Percentiles rank a stretch among this genome's conserved stretches.
Evolutionary conservation across 805 yeast genomes (phyloP).

Genomic region (Saturnispora saitoi): DNA sequence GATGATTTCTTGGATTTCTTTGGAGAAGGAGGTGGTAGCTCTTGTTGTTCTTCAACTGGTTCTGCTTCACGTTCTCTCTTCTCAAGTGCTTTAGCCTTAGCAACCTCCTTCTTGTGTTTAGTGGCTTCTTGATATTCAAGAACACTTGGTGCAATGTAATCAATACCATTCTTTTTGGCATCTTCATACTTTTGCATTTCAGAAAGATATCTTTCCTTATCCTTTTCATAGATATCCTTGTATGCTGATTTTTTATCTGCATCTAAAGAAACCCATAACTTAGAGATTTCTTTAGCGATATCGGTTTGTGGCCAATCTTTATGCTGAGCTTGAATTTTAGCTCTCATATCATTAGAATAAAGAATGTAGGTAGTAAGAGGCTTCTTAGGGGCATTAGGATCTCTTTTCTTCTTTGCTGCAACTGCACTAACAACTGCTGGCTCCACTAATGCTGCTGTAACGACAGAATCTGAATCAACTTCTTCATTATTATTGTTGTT

Average conservation of each 20-base stretch:
- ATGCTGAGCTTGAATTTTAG: slow-evolving; percentile 61
- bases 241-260: slow-evolving; percentile 66
- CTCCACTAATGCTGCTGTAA: slow-evolving; percentile 7
- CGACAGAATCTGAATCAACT: not conserved
- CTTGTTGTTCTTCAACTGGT: not conserved
- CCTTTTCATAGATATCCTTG: slow-evolving; percentile 50
- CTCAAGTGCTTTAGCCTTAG: slow-evolving; percentile 3
- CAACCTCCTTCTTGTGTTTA: slow-evolving; percentile 5
- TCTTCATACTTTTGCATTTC: slow-evolving; percentile 25
- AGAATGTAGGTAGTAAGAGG: slow-evolving; percentile 84
- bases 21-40: not conserved
- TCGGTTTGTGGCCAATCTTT: slow-evolving; percentile 67
- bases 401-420: slow-evolving; percentile 35
- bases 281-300: slow-evolving; percentile 69
- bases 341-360: slow-evolving; percentile 67
- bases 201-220: slow-evolving; percentile 30
- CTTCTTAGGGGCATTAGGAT: slow-evolving; percentile 93
- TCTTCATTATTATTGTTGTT: not conserved
- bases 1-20: slow-evolving; percentile 1
- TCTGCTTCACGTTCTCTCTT: not conserved
- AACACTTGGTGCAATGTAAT: slow-evolving; percentile 22
- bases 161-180: slow-evolving; percentile 24
- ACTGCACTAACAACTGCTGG: not conserved
- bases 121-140: slow-evolving; percentile 3
- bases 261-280: slow-evolving; percentile 66